These are phyloP conservation scores for Aspergillus tubingensis DNA, from an alignment of 2,329 filamentous ascomycete species.

Conservation along the genomic window DNA sequence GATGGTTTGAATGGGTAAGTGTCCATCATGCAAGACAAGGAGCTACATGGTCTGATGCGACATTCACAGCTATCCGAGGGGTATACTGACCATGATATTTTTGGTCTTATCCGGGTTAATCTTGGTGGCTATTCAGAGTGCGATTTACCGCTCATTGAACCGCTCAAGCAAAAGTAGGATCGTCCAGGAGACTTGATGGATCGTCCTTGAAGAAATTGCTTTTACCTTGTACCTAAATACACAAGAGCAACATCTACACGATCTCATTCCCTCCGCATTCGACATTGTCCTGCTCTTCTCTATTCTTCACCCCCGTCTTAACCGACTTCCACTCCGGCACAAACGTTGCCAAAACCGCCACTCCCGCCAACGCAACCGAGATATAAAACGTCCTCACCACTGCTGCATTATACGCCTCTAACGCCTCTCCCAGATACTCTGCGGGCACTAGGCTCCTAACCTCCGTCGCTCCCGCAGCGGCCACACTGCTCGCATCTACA, in stretches of 20 bases:
- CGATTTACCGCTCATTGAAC: not conserved
- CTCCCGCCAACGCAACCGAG: not conserved
- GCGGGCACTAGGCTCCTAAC: not conserved
- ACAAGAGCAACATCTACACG: no score
- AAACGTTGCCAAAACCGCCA: not conserved
- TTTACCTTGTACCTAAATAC: no score
- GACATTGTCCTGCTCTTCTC: no score
- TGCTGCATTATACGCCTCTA: not conserved
- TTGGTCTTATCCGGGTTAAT: slow-evolving; percentile 47
- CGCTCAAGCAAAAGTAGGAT: not conserved
- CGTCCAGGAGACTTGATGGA: not conserved
- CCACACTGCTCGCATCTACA: not conserved
- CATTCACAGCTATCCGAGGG: slow-evolving; percentile 44
- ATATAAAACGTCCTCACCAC: not conserved
- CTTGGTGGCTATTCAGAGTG: slow-evolving; percentile 42
- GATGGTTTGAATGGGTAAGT: slow-evolving; percentile 41
- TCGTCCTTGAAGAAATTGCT: no score
- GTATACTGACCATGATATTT: slow-evolving; percentile 49
- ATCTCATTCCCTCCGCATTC: no score
- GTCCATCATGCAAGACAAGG: not conserved
- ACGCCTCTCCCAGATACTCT: not conserved
- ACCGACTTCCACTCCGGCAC: not conserved
- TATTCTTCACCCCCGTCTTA: not conserved
- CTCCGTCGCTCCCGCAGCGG: not conserved
- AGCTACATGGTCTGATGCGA: not conserved